phyloP scores from a whole-genome alignment of 1,284 basidiomycete species.

The Apiotrichum montevideense region DNA sequence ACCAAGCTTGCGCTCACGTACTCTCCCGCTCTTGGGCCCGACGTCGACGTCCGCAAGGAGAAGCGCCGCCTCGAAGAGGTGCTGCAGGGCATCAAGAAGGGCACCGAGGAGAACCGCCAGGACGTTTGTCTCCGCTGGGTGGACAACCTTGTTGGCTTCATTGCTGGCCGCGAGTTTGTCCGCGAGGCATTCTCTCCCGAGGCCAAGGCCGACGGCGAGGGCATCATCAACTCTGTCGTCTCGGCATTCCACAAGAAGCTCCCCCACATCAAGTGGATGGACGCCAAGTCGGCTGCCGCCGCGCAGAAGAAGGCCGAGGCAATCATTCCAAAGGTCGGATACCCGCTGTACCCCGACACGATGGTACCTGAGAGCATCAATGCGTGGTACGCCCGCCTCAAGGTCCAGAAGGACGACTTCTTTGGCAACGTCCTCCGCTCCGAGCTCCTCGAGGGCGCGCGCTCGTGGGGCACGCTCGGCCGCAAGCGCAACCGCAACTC shows the following conservation, averaged over 20 bases:
- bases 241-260: slow-evolving; percentile 76
- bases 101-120: slow-evolving; percentile 71
- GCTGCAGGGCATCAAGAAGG: slow-evolving; percentile 78
- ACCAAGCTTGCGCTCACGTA: slow-evolving; percentile 61
- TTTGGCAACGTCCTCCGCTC: slow-evolving; percentile 62
- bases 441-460: slow-evolving; percentile 38
- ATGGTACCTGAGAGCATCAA: slow-evolving; percentile 63
- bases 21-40: slow-evolving; percentile 63
- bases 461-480: slow-evolving; percentile 71
- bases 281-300: slow-evolving; percentile 68
- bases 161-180: slow-evolving; percentile 63
- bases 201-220: slow-evolving; percentile 71
- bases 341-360: slow-evolving; percentile 78
- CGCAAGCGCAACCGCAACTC: slow-evolving; percentile 61
- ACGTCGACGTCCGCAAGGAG: slow-evolving; percentile 69
- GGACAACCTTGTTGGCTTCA: slow-evolving; percentile 50
- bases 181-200: slow-evolving; percentile 77
- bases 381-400: slow-evolving; percentile 66
- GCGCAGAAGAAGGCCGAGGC: slow-evolving; percentile 68
- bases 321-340: slow-evolving; percentile 52
- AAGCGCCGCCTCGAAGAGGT: slow-evolving; percentile 63
- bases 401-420: slow-evolving; percentile 63
- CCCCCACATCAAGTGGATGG: slow-evolving; percentile 81
- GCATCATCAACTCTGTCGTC: slow-evolving; percentile 79
- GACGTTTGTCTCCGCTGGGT: slow-evolving; percentile 54